A percentile compares a stretch with the other conserved stretches of the same genome.
phyloP scores from a whole-genome alignment of 106 monocot genomes.

The Dendrobium nobile region DNA sequence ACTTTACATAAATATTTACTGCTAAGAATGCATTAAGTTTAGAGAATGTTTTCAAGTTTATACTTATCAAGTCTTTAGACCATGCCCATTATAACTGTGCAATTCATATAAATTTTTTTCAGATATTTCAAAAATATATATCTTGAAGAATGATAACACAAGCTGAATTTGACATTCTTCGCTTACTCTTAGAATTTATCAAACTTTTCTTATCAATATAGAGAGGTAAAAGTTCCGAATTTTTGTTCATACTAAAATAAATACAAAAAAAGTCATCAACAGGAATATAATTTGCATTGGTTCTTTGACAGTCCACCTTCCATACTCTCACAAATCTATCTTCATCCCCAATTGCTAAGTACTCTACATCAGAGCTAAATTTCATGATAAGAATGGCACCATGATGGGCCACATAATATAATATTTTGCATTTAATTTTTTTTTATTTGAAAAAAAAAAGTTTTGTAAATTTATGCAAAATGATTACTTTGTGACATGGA shows the following conservation, averaged over 20 bases:
- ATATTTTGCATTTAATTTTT: no score
- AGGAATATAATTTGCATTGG: constrained; percentile 25
- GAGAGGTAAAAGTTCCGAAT: constrained; percentile 29
- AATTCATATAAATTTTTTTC: constrained; percentile 68
- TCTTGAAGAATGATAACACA: constrained; percentile 65
- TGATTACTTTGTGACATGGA: no score
- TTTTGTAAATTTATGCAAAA: no score
- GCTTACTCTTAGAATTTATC: constrained; percentile 15
- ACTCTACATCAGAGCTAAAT: constrained; percentile 61
- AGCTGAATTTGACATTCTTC: constrained; percentile 40
- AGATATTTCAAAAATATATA: constrained; percentile 35
- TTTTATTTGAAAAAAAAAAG: no score
- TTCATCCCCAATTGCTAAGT: constrained; percentile 70
- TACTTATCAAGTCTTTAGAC: constrained; percentile 35
- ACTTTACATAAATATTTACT: neutral
- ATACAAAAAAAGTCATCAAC: constrained; percentile 47
- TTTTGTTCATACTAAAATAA: constrained; percentile 42
- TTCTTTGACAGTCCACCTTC: constrained; percentile 27
- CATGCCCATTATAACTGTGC: constrained; percentile 62
- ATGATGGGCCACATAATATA: no score
- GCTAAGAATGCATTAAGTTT: neutral
- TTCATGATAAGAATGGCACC: constrained; percentile 48
- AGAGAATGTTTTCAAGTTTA: constrained; percentile 15
- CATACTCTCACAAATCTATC: constrained; percentile 76
- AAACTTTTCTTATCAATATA: constrained; percentile 27